phyloP scores from a whole-genome alignment of 805 yeast genomes.

The Lipomyces yamanashiensis region DNA sequence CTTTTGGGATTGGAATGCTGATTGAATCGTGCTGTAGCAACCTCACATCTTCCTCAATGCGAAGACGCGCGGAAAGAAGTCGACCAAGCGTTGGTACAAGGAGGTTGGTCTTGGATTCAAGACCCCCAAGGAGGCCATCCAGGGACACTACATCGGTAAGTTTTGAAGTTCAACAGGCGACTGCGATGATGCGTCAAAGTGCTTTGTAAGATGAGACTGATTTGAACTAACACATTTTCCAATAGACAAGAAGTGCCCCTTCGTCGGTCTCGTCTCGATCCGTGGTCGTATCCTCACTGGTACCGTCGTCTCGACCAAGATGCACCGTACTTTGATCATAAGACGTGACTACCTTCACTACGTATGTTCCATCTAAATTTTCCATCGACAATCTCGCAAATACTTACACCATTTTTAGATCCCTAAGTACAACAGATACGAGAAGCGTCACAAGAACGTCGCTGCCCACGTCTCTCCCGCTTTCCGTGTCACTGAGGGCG shows the following conservation, averaged over 20 bases:
- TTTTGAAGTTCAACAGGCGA: background rate
- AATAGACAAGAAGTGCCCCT: constrained; percentile 94
- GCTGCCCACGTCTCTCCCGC: constrained; percentile 99
- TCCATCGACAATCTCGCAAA: too few species aligned
- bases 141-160: constrained; percentile 89
- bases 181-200: background rate
- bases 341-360: constrained; percentile 99
- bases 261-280: constrained; percentile 94
- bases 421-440: constrained; percentile 99
- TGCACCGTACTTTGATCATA: constrained; percentile 99
- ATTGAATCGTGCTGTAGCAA: constrained; percentile 62
- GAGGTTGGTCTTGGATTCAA: constrained; percentile 99
- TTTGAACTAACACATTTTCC: background rate
- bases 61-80: constrained; percentile 97
- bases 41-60: constrained; percentile 99
- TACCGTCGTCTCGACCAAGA: constrained; percentile 99
- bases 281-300: constrained; percentile 99
- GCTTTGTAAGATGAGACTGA: background rate
- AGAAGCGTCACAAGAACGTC: constrained; percentile 99
- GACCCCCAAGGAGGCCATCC: constrained; percentile 99
- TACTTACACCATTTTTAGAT: constrained; percentile 47
- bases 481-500: constrained; percentile 99
- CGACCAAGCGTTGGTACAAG: constrained; percentile 99
- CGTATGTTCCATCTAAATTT: constrained; percentile 37
- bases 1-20: background rate